Conservation (phyloP, 1,284 basidiomycete species). For the Anthracocystis panici-leucophaei region DNA sequence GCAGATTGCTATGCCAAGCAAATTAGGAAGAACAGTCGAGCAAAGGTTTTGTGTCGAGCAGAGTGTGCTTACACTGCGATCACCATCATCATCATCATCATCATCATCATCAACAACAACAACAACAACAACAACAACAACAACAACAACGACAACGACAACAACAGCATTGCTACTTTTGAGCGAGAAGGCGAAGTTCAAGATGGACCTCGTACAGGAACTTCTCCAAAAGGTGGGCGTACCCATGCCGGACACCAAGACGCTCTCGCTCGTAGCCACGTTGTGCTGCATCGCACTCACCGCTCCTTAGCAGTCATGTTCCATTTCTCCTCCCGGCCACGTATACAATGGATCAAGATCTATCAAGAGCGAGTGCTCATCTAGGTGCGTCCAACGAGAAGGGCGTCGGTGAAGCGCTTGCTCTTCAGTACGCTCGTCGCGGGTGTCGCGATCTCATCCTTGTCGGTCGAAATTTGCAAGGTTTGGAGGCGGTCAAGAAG, state of each 20-base stretch:
- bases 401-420: constrained; percentile 83
- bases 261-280: constrained; percentile 35
- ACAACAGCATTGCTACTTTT: too few species aligned
- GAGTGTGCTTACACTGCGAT: neutral
- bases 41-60: neutral
- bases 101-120: too few species aligned
- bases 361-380: constrained; percentile 79
- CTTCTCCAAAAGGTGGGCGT: constrained; percentile 28
- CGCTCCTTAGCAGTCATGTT: constrained; percentile 29
- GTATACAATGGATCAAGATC: constrained; percentile 65
- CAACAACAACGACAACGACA: too few species aligned
- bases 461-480: constrained; percentile 77
- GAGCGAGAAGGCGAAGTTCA: neutral
- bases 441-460: constrained; percentile 81
- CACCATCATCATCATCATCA: neutral
- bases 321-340: constrained; percentile 30
- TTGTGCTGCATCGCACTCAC: constrained; percentile 36
- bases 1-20: neutral
- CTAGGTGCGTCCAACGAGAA: constrained; percentile 79
- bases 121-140: too few species aligned
- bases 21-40: neutral
- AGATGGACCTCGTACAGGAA: constrained; percentile 42
- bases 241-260: constrained; percentile 28
- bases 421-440: constrained; percentile 78
- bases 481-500: constrained; percentile 75